Percentiles rank a stretch among this genome's conserved stretches.
phyloP scores from a whole-genome alignment of 2,329 filamentous ascomycete species.

The Talaromyces sp. region DNA sequence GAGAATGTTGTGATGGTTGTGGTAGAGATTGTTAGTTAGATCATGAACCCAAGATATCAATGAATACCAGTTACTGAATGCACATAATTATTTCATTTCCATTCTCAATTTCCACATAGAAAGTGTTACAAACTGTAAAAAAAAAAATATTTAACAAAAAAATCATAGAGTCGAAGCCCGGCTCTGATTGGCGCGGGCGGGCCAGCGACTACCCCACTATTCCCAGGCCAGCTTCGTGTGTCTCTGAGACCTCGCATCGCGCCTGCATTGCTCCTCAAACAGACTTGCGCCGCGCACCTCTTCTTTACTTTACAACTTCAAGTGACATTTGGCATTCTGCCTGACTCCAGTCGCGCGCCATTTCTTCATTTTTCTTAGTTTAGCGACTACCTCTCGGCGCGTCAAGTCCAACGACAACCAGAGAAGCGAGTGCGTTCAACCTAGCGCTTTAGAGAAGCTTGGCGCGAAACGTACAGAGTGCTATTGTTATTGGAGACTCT shows the following conservation, averaged over 20 bases:
- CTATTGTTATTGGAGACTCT: neutral
- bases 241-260: neutral
- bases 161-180: too few species aligned
- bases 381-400: neutral
- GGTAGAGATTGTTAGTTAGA: constrained; percentile 12
- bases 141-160: neutral
- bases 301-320: neutral
- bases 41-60: constrained; percentile 10
- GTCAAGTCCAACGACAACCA: neutral
- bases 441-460: neutral
- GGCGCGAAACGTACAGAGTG: neutral
- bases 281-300: neutral
- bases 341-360: neutral
- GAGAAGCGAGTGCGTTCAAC: neutral
- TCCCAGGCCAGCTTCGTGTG: neutral
- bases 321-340: neutral
- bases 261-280: neutral
- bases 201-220: neutral
- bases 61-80: constrained; percentile 9
- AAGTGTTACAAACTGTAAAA: too few species aligned
- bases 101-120: neutral
- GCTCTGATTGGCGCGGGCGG: neutral
- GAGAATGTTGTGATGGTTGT: constrained; percentile 6
- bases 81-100: neutral
- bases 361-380: neutral